Conservation (phyloP, 1,139 yeast genomes). For the Lodderomyces margitis region DNA sequence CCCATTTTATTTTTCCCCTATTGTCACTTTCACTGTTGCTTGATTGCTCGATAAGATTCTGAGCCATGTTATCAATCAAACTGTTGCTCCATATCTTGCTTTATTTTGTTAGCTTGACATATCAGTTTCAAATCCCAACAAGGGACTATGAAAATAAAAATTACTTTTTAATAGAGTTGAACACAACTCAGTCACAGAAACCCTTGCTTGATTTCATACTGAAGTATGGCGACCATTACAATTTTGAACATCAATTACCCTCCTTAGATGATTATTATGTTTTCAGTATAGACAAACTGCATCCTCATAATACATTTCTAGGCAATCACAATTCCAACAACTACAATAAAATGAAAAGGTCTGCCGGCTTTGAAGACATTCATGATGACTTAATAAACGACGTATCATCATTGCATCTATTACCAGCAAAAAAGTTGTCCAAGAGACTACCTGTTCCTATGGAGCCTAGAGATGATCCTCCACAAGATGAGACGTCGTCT, state of each 20-base stretch:
- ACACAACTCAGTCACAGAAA: constrained; percentile 26
- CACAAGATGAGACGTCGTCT: not conserved
- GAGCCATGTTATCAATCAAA: constrained; percentile 12
- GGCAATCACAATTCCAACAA: constrained; percentile 37
- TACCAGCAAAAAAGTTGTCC: constrained; percentile 46
- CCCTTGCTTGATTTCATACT: constrained; percentile 33
- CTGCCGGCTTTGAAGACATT: constrained; percentile 23
- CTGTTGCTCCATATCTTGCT: constrained; percentile 11
- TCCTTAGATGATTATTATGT: constrained; percentile 62
- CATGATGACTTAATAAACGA: constrained; percentile 30
- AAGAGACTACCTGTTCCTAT: constrained; percentile 46
- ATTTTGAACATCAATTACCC: constrained; percentile 57
- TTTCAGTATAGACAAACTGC: constrained; percentile 49
- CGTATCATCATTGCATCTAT: constrained; percentile 44
- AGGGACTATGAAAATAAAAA: constrained; percentile 41
- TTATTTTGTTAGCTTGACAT: constrained; percentile 9
- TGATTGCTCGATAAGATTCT: not conserved
- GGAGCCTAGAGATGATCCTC: constrained; percentile 14
- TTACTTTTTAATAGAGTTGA: constrained; percentile 61
- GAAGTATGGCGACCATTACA: constrained; percentile 32
- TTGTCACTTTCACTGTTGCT: no score
- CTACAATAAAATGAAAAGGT: constrained; percentile 26
- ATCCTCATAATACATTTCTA: constrained; percentile 33
- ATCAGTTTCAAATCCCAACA: constrained; percentile 20
- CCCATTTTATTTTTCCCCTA: not conserved